A percentile compares a stretch with the other conserved stretches of the same genome.
These are phyloP conservation scores for Sporobolus alterniflorus DNA, from an alignment of 202 grass and related monocot species.

Conservation along the genomic window DNA sequence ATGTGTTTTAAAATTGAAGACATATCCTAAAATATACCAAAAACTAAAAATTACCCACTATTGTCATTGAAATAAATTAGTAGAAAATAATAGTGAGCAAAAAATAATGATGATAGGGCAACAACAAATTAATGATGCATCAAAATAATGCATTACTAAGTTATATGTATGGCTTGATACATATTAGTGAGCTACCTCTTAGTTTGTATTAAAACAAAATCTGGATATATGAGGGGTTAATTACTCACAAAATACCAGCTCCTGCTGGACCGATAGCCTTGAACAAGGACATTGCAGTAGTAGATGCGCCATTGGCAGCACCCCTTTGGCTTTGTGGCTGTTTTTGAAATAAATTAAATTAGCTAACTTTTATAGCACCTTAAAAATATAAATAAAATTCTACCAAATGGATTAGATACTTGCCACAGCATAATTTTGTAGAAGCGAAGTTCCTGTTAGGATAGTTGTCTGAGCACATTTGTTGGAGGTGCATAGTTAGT, in stretches of 20 bases:
- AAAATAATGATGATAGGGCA: no score
- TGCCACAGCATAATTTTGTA: conserved; percentile 88
- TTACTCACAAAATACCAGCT: conserved; percentile 65
- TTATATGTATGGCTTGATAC: no score
- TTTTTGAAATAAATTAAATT: conserved; percentile 24
- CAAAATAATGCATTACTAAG: no score
- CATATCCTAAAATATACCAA: no score
- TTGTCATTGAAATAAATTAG: no score
- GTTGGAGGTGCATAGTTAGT: conserved; percentile 1
- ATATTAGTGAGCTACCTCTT: background rate
- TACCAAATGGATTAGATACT: conserved; percentile 33
- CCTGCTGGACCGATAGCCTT: conserved; percentile 76
- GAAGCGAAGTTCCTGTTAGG: conserved; percentile 62
- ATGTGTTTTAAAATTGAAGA: no score
- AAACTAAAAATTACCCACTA: no score
- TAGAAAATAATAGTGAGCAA: no score
- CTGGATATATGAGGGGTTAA: background rate
- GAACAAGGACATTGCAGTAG: conserved; percentile 72
- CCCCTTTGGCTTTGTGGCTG: conserved; percentile 79
- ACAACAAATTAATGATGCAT: no score
- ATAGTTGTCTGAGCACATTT: conserved; percentile 50
- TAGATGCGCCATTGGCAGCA: conserved; percentile 71
- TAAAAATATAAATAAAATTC: background rate
- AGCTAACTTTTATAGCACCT: background rate
- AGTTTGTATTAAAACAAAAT: background rate